Evolutionary conservation across 2,329 filamentous ascomycete species (phyloP).

Genomic region (Ceratocystis eucalypticola): DNA sequence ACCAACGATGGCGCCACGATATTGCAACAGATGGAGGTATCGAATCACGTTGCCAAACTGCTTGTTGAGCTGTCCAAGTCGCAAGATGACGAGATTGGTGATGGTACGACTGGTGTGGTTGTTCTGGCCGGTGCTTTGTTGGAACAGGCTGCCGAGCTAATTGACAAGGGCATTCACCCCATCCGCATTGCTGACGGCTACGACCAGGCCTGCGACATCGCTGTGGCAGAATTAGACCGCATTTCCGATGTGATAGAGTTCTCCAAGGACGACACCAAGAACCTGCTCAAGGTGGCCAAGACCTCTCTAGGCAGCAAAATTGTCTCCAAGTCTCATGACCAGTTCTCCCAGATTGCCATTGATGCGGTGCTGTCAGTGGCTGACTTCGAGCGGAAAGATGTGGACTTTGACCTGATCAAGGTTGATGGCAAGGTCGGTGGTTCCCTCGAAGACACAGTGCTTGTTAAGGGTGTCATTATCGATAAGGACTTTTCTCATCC

Average conservation of each 20-base stretch:
- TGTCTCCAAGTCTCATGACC: slow-evolving; percentile 95
- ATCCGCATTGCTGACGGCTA: slow-evolving; percentile 98
- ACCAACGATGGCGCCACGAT: slow-evolving; percentile 99
- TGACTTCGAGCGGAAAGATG: slow-evolving; percentile 88
- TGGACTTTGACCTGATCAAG: slow-evolving; percentile 98
- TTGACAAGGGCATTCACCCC: slow-evolving; percentile 98
- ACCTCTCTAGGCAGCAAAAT: slow-evolving; percentile 98
- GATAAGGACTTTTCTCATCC: slow-evolving; percentile 99
- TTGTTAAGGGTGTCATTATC: slow-evolving; percentile 95
- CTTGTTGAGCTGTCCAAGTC: slow-evolving; percentile 96
- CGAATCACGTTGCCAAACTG: slow-evolving; percentile 94
- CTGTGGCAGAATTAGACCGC: slow-evolving; percentile 77
- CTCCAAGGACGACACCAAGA: slow-evolving; percentile 61
- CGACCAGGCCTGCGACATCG: slow-evolving; percentile 94
- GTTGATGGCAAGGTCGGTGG: slow-evolving; percentile 97
- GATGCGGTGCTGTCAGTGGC: slow-evolving; percentile 94
- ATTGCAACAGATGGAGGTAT: slow-evolving; percentile 95
- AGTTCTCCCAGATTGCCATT: slow-evolving; percentile 93
- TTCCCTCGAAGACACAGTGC: slow-evolving; percentile 76
- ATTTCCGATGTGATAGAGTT: slow-evolving; percentile 90
- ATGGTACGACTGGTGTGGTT: slow-evolving; percentile 94
- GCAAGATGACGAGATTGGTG: slow-evolving; percentile 96
- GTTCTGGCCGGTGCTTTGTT: slow-evolving; percentile 87
- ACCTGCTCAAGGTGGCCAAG: slow-evolving; percentile 86
- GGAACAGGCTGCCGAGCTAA: slow-evolving; percentile 92